Evolutionary conservation across 768 basidiomycete genomes (phyloP).

Genomic region (Calocera cornea): DNA sequence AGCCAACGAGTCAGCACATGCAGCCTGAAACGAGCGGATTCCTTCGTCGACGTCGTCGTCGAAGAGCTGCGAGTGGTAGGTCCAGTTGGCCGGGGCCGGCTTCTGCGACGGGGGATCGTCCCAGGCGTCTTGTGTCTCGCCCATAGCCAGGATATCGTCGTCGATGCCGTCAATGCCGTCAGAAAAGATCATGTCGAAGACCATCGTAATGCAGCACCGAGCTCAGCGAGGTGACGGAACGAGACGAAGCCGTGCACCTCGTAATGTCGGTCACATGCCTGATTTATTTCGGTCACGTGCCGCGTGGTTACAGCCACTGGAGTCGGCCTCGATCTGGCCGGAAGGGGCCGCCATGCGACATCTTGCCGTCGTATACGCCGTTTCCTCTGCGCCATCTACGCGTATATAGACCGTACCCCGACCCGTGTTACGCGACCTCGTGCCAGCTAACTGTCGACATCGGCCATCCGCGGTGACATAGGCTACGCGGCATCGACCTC

Average conservation of each 20-base stretch:
- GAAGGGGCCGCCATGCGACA: neutral
- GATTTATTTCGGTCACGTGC: neutral
- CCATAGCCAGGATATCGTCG: neutral
- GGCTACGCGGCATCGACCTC: no score
- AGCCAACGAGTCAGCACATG: neutral
- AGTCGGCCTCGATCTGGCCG: neutral
- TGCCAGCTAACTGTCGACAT: no score
- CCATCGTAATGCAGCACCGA: neutral
- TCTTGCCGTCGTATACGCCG: neutral
- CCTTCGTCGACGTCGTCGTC: neutral
- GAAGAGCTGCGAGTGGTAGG: neutral
- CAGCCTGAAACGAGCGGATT: neutral
- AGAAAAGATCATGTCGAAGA: neutral
- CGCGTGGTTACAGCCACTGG: neutral
- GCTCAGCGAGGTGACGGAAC: neutral
- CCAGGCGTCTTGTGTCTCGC: neutral
- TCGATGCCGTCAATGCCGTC: neutral
- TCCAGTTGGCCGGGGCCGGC: neutral
- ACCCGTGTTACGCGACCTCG: no score
- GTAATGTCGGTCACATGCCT: neutral
- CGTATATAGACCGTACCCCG: neutral
- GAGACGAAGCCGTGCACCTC: neutral
- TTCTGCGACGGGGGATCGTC: neutral
- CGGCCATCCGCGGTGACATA: no score
- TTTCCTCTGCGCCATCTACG: neutral